Conservation (phyloP, 495 filamentous ascomycete species). For the Friedmanniomyces endolithicus region DNA sequence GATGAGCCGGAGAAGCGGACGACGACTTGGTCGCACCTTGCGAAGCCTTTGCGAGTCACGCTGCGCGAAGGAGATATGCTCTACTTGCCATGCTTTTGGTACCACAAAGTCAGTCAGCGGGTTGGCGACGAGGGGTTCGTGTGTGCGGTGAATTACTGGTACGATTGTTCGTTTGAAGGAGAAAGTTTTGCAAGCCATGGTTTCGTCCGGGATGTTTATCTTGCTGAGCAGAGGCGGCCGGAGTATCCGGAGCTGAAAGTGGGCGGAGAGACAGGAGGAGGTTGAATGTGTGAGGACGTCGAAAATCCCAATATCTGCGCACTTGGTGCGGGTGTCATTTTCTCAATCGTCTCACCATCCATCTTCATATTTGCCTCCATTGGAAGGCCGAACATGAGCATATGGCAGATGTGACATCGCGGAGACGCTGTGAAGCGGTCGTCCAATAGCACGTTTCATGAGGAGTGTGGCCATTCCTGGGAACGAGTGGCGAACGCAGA, state of each 20-base stretch:
- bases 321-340: too few relatives aligned
- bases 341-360: too few relatives aligned
- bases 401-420: too few relatives aligned
- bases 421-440: too few relatives aligned
- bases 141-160: slow-evolving; percentile 72
- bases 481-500: too few relatives aligned
- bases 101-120: slow-evolving; percentile 60
- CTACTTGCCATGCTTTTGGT: slow-evolving; percentile 61
- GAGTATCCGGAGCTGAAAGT: slow-evolving; percentile 4
- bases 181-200: slow-evolving; percentile 18
- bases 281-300: too few relatives aligned
- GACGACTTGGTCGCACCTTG: slow-evolving; percentile 44
- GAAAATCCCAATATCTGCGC: too few relatives aligned
- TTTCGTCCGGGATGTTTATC: slow-evolving; percentile 13
- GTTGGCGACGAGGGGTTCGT: slow-evolving; percentile 51
- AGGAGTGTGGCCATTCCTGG: too few relatives aligned
- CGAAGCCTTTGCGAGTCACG: slow-evolving; percentile 45
- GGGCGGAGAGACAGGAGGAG: background rate
- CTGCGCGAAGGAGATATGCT: slow-evolving; percentile 62
- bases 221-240: background rate
- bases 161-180: slow-evolving; percentile 29
- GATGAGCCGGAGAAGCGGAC: slow-evolving; percentile 37
- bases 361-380: too few relatives aligned
- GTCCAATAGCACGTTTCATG: too few relatives aligned
- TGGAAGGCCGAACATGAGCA: too few relatives aligned